Conservation (phyloP, 2,329 filamentous ascomycete genomes). For the Colletotrichum sublineola region DNA sequence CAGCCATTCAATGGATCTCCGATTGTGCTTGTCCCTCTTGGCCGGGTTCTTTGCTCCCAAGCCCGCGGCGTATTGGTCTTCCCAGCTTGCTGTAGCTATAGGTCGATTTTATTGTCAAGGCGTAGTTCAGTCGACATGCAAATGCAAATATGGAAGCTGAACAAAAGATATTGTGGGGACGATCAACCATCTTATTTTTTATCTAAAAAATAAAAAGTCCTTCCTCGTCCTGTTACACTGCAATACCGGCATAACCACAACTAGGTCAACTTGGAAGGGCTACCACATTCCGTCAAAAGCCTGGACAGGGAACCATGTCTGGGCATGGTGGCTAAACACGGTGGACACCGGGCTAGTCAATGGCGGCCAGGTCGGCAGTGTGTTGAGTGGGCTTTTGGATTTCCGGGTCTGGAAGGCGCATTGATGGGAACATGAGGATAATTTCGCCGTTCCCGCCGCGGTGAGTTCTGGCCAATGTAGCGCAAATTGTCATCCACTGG, state of each 20-base stretch:
- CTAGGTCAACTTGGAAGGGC: slow-evolving; percentile 8
- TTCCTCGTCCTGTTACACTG: neutral
- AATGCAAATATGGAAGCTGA: neutral
- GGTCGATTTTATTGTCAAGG: neutral
- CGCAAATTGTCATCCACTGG: slow-evolving; percentile 36
- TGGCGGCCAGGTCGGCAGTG: slow-evolving; percentile 2
- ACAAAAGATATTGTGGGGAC: too few relatives aligned
- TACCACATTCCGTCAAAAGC: slow-evolving; percentile 14
- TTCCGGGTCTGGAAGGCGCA: slow-evolving; percentile 30
- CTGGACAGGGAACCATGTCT: neutral
- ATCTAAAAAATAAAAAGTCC: too few relatives aligned
- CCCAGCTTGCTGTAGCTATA: neutral
- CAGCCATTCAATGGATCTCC: slow-evolving; percentile 26
- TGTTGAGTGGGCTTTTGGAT: neutral
- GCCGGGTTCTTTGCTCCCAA: neutral
- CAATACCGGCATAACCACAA: slow-evolving; percentile 8
- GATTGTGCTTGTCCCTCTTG: neutral
- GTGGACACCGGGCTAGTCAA: slow-evolving; percentile 3
- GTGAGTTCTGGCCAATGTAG: slow-evolving; percentile 27
- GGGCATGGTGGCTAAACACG: slow-evolving; percentile 4
- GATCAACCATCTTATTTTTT: too few relatives aligned
- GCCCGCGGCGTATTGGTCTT: neutral
- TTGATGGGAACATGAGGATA: slow-evolving; percentile 40
- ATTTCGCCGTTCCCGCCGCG: slow-evolving; percentile 36
- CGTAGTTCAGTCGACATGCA: neutral